Evolutionary conservation across 1,139 yeast species (phyloP).

Genomic region (Saccharomyces uvarum): DNA sequence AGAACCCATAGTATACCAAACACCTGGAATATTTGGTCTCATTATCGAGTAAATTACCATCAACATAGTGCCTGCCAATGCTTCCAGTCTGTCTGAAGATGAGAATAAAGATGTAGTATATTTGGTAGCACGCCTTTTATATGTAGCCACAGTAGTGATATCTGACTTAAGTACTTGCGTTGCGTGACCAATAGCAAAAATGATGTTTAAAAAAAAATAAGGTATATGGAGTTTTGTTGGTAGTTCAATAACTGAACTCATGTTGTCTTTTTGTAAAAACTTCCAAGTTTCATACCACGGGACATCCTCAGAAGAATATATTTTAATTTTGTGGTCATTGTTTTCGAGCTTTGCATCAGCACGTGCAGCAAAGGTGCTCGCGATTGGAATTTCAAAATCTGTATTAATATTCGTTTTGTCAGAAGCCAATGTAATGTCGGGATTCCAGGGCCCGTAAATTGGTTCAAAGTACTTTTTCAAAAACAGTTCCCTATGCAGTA

Average conservation of each 20-base stretch:
- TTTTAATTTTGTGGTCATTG: not conserved
- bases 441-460: conserved; percentile 60
- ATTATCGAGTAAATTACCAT: conserved; percentile 62
- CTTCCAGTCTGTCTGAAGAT: conserved; percentile 56
- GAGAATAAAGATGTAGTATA: conserved; percentile 53
- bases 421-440: conserved; percentile 51
- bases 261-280: conserved; percentile 4
- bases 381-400: conserved; percentile 17
- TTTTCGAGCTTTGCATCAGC: conserved; percentile 2
- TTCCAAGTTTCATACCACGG: conserved; percentile 22
- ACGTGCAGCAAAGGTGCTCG: not conserved
- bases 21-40: conserved; percentile 79
- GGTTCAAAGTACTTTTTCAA: conserved; percentile 62
- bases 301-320: conserved; percentile 3
- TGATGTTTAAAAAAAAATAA: conserved; percentile 59
- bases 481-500: conserved; percentile 74
- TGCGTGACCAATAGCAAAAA: conserved; percentile 76
- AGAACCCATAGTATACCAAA: conserved; percentile 85
- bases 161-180: conserved; percentile 66
- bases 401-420: conserved; percentile 47
- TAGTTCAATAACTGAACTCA: conserved; percentile 25
- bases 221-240: conserved; percentile 42
- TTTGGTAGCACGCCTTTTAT: conserved; percentile 58
- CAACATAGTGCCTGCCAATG: conserved; percentile 63
- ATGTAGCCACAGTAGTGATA: conserved; percentile 61